Evolutionary conservation across 306 rosid species (phyloP), one percentile per base, ranked within the genome.

Genomic region (Vigna reflexopilosa): DNA sequence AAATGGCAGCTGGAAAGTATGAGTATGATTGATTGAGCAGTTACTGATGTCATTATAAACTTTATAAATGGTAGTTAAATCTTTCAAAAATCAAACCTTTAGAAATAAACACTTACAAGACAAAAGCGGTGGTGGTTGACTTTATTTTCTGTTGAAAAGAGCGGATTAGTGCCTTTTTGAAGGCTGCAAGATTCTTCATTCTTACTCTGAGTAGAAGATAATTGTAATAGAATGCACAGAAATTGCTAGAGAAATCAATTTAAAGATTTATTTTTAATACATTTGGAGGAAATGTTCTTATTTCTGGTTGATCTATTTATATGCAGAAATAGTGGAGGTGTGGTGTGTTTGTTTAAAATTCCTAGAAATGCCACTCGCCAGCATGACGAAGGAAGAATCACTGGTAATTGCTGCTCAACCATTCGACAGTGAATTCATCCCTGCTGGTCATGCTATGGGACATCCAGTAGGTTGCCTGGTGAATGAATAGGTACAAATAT

Each of bases 401-500:
- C 71, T n/a, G 14, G 19, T 17, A 4, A 65, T 65, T 9, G 36
- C n/a, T 44, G 11, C 2, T 38, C 32, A 38, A 65, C 52, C 72
- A 42, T 67, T 11, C 1, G 14, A 17, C 71, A 66, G 5, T 42
- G 13, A 8, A 11, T 17, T 66, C 32, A 2, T 42, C 42, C 62
- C 19, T 2, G 32, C 17, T 12, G 51, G 52, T 38, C 19, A 67
- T 44, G 7, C 45, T 12, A 38, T 13, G 57, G 36, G 68, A 58
- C 26, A 57, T 73, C 24, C 6, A 57, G 28, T 57, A 58, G 15
- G 67, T 22, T 75, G 63, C 72, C 61, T 49, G 36, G 38, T 17
- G 51, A 75, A 62, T 17, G 51, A 75, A 62, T 20, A 32, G 67
- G 45, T 62, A 32, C 42, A 32, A 32, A 62, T 15, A 62, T 73